These are phyloP conservation scores for Yarrowia hollandica DNA, from an alignment of 805 yeast species.

Conservation along the genomic window DNA sequence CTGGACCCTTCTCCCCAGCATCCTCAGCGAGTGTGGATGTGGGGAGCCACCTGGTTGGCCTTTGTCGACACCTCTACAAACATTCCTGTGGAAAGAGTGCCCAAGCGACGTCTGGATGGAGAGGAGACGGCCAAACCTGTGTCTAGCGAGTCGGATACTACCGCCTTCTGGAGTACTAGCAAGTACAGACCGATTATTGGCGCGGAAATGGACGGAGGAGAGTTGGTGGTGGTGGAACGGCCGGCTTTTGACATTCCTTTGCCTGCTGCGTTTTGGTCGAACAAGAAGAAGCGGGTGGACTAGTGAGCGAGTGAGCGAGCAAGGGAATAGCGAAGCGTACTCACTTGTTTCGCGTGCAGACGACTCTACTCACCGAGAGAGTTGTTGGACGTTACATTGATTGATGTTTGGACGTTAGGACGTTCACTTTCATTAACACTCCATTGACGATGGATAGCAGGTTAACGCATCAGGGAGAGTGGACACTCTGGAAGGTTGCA, in stretches of 20 bases:
- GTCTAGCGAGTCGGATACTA: conserved; percentile 30
- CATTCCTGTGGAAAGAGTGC: conserved; percentile 49
- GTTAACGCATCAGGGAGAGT: too few species aligned
- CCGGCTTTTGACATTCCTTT: conserved; percentile 55
- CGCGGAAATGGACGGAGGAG: conserved; percentile 55
- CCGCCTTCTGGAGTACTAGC: conserved; percentile 66
- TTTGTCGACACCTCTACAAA: conserved; percentile 66
- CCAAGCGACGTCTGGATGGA: conserved; percentile 48
- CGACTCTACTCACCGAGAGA: too few species aligned
- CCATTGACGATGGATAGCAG: too few species aligned
- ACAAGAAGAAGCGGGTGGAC: conserved; percentile 35
- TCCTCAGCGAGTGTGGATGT: conserved; percentile 67
- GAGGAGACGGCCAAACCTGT: conserved; percentile 42
- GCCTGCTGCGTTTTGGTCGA: conserved; percentile 44
- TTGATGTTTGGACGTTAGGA: too few species aligned
- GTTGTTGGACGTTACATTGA: too few species aligned
- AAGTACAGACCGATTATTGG: conserved; percentile 72
- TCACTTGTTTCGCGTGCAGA: too few species aligned
- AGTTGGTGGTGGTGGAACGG: conserved; percentile 73
- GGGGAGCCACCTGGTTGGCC: conserved; percentile 80
- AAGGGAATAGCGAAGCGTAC: neutral
- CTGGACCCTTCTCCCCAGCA: conserved; percentile 43
- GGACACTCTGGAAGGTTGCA: too few species aligned
- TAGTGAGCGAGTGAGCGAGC: neutral
- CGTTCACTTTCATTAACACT: too few species aligned